A percentile compares a stretch with the other conserved stretches of the same genome.
phyloP scores from a whole-genome alignment of 208 protist species.

The Wallacemonas collosoma region DNA sequence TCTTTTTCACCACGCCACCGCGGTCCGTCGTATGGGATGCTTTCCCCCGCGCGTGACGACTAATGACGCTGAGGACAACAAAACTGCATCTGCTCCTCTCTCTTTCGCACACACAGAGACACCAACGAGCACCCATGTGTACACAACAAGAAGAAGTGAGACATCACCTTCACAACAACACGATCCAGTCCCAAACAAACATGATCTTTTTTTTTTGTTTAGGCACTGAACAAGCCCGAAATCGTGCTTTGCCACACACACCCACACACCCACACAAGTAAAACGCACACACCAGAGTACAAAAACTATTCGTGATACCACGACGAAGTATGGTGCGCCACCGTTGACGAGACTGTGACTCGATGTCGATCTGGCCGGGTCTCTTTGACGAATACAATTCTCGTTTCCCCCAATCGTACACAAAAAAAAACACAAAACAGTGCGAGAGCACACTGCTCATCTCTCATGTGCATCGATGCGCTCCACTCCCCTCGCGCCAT shows the following conservation, averaged over 20 bases:
- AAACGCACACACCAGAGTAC: no score
- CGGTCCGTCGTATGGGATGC: conserved; percentile 9
- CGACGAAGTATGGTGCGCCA: not conserved
- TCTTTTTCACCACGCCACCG: not conserved
- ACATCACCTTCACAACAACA: not conserved
- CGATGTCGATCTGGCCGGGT: no score
- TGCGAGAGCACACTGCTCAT: no score
- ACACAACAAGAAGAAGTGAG: not conserved
- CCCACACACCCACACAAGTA: no score
- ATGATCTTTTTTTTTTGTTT: conserved; percentile 4
- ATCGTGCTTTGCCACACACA: no score
- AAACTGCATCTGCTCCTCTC: not conserved
- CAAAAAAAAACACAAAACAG: no score
- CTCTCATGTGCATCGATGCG: not conserved
- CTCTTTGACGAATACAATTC: no score
- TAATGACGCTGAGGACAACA: not conserved
- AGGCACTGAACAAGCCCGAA: conserved; percentile 6
- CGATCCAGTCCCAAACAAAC: no score
- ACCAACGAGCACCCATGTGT: conserved; percentile 1
- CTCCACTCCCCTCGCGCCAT: no score
- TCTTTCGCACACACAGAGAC: conserved; percentile 3
- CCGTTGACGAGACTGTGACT: not conserved
- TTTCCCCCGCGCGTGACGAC: conserved; percentile 14
- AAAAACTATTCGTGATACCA: no score
- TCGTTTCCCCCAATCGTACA: no score